These are phyloP conservation scores for Pleoardoris graminearum DNA, from an alignment of 2,329 filamentous ascomycete genomes.

Conservation along the genomic window DNA sequence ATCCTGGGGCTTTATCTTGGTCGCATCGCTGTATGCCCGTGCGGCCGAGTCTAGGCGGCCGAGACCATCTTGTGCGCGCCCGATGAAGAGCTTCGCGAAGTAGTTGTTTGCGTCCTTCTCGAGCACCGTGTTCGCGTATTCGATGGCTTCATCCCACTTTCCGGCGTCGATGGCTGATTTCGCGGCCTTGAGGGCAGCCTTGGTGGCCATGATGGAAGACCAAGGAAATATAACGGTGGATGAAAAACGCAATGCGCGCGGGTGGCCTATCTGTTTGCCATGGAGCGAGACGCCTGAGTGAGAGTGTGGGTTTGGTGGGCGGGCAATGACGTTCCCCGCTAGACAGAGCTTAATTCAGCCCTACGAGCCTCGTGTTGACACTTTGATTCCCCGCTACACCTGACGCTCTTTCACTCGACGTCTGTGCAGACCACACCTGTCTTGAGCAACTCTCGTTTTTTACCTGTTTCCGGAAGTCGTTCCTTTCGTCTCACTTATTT, in stretches of 20 bases:
- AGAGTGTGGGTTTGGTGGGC: slow-evolving; percentile 9
- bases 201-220: slow-evolving; percentile 49
- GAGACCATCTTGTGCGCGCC: slow-evolving; percentile 80
- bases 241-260: slow-evolving; percentile 17
- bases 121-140: slow-evolving; percentile 70
- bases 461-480: neutral
- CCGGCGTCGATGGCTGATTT: slow-evolving; percentile 75
- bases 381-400: slow-evolving; percentile 16
- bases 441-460: neutral
- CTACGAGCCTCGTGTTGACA: slow-evolving; percentile 29
- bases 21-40: slow-evolving; percentile 72
- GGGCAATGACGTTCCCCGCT: slow-evolving; percentile 30
- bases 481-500: neutral
- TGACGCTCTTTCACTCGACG: neutral
- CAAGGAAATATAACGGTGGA: neutral
- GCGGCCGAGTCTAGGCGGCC: slow-evolving; percentile 73
- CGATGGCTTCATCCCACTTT: slow-evolving; percentile 75
- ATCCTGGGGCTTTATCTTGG: slow-evolving; percentile 71
- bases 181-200: slow-evolving; percentile 79
- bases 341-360: slow-evolving; percentile 32
- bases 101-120: slow-evolving; percentile 77
- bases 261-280: slow-evolving; percentile 27
- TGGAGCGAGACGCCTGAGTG: slow-evolving; percentile 18
- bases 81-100: slow-evolving; percentile 86
- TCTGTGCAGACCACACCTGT: neutral